phyloP scores from a whole-genome alignment of 495 filamentous ascomycete species.

The Aspergillus ostianus region DNA sequence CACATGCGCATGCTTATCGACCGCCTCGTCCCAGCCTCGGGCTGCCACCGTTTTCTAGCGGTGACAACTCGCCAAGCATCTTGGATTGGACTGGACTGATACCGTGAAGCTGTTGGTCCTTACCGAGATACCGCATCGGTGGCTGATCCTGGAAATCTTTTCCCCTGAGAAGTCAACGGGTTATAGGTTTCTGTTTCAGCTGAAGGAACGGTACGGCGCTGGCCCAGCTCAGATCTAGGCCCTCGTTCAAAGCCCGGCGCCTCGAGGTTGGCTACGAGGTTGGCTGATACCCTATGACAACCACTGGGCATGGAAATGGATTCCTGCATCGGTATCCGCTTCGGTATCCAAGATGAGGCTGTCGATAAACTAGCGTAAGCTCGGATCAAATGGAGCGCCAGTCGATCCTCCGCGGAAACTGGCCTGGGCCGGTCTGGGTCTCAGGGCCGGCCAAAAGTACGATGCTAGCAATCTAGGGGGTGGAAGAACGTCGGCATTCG shows the following conservation, averaged over 20 bases:
- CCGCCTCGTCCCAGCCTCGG: not conserved
- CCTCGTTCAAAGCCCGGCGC: not conserved
- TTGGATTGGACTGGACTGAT: not conserved
- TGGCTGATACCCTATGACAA: not conserved
- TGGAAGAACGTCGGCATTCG: not conserved
- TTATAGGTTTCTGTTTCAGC: not conserved
- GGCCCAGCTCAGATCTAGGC: not conserved
- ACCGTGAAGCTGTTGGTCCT: not conserved
- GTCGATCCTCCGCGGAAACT: constrained; percentile 10
- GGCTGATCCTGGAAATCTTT: not conserved
- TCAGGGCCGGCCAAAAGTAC: constrained; percentile 7
- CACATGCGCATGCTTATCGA: not conserved
- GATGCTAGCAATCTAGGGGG: not conserved
- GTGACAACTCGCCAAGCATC: not conserved
- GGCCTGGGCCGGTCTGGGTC: not conserved
- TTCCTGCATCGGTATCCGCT: constrained; percentile 1
- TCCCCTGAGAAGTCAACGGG: not conserved
- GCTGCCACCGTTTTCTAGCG: not conserved
- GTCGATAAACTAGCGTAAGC: constrained; percentile 16
- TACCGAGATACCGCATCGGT: not conserved
- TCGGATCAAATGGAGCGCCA: constrained; percentile 9
- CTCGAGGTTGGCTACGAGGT: not conserved
- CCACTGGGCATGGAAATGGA: not conserved
- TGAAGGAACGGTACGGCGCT: not conserved
- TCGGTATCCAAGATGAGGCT: constrained; percentile 4